Evolutionary conservation across 371 early-diverging fungal genomes (phyloP), one percentile per base, ranked within the genome.

Genomic region (Sporodiniella umbellata): DNA sequence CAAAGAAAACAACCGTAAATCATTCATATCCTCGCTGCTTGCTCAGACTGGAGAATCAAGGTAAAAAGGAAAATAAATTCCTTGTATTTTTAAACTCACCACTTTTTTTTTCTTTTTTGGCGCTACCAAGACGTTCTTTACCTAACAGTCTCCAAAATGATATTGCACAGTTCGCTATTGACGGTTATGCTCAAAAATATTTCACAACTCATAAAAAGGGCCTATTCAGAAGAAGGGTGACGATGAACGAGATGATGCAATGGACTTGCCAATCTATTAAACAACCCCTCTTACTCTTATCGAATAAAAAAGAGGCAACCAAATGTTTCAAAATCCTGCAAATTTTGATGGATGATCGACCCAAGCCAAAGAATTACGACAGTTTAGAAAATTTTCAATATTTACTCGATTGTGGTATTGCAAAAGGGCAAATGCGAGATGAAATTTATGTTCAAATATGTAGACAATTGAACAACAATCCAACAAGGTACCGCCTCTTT

Each of bases 371-470:
- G 2, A 28, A 62, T 8, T 43, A 54, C 7, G 63, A 64, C 46
- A 64, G 60, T 14, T 61, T 60, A 15, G 79, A 75, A 22, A 89
- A 91, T 43, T 84, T 89, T 24, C 93, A 93, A 52, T 67, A 78
- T 51, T 64, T 96, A 23, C 64, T 93, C 23, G 87, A 86, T 46
- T 63, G 69, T 42, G 96, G 95, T 3, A 85, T 95, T n/a, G 64
- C 72, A 12, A 66, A 74, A 25, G 91, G 87, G 19, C 85, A 82
- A 35, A 72, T 98, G 60, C 79, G 95, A 18, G 95, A 96, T 60
- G 98, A 96, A 68, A 90, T 95, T 39, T 94, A 90, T 61, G 94
- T 93, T 8, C 97, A 96, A 74, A 60, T 94, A 19, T 92, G 92
- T 71, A 95, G 94, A 69, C 95, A 95, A 58, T 58, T 94, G 43